phyloP scores from a whole-genome alignment of 345 rosid species.

The Ceriops tagal region DNA sequence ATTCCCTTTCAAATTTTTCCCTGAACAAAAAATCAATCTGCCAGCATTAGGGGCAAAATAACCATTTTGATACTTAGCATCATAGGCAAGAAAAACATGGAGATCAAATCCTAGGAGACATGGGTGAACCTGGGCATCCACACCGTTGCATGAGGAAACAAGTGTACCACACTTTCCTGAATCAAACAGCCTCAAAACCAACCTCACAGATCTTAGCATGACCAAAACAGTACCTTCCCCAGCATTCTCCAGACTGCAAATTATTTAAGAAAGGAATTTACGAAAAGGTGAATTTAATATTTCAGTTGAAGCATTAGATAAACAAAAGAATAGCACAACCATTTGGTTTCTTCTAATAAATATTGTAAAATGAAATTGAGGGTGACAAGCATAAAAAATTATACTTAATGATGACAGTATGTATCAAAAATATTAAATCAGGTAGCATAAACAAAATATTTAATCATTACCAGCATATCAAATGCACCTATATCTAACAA shows the following conservation, averaged over 20 bases:
- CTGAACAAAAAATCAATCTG: not conserved
- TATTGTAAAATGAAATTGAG: not conserved
- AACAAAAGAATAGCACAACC: not conserved
- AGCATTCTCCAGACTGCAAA: conserved; percentile 92
- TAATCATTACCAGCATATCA: not conserved
- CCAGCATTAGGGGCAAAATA: not conserved
- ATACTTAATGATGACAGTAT: not conserved
- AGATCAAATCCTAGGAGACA: not conserved
- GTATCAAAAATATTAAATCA: not conserved
- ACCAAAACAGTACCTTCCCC: conserved; percentile 84
- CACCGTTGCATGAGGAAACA: conserved; percentile 46
- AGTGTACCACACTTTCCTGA: conserved; percentile 41
- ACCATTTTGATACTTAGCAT: not conserved
- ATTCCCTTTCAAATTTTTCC: not conserved
- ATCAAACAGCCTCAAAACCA: conserved; percentile 55
- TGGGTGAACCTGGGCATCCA: conserved; percentile 65
- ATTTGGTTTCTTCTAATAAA: not conserved
- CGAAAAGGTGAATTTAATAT: not conserved
- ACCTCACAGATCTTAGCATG: conserved; percentile 81
- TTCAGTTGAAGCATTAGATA: no score
- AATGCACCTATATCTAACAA: not conserved
- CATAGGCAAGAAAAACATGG: not conserved
- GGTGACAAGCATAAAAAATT: not conserved
- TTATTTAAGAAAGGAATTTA: conserved; percentile 11
- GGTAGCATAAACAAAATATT: no score